A percentile compares a stretch with the other conserved stretches of the same genome.
Conservation (phyloP, 305 asterid species). For the Withania somnifera region DNA sequence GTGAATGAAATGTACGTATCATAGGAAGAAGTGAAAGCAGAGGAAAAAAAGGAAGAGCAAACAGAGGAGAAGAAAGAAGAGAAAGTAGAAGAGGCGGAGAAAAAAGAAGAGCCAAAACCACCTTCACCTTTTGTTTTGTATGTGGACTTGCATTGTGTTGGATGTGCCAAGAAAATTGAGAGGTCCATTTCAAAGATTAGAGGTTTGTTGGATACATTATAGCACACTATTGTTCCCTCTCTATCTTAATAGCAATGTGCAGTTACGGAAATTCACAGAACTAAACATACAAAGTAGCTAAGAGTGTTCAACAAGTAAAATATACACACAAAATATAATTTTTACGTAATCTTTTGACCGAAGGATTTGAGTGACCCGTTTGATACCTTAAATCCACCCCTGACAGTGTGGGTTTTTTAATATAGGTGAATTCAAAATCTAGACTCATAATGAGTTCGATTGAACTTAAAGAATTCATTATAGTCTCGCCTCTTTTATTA, state of each 20-base stretch:
- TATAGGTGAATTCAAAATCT: not conserved
- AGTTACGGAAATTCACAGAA: not conserved
- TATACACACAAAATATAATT: too few species aligned
- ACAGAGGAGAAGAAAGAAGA: slow-evolving; percentile 22
- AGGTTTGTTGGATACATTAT: slow-evolving; percentile 31
- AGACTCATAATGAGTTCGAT: not conserved
- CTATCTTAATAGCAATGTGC: not conserved
- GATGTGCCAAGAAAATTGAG: slow-evolving; percentile 85
- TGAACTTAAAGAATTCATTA: too few species aligned
- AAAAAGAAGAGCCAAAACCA: slow-evolving; percentile 45
- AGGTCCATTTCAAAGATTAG: slow-evolving; percentile 57
- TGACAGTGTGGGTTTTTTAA: too few species aligned
- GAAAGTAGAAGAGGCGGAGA: slow-evolving; percentile 19
- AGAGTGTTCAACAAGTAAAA: too few species aligned
- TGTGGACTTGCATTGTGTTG: slow-evolving; percentile 77
- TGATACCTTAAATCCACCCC: too few species aligned
- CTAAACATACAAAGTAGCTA: too few species aligned
- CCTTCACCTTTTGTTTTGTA: slow-evolving; percentile 58
- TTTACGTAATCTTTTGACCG: not conserved
- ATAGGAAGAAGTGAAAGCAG: slow-evolving; percentile 28
- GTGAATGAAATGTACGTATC: not conserved
- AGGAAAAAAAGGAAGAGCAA: slow-evolving; percentile 25
- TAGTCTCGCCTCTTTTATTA: not conserved
- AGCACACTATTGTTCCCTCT: not conserved
- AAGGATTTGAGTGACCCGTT: not conserved